Conservation (phyloP, 192 early-diverging fungal species). For the Rhizoclosmatium globosum region DNA sequence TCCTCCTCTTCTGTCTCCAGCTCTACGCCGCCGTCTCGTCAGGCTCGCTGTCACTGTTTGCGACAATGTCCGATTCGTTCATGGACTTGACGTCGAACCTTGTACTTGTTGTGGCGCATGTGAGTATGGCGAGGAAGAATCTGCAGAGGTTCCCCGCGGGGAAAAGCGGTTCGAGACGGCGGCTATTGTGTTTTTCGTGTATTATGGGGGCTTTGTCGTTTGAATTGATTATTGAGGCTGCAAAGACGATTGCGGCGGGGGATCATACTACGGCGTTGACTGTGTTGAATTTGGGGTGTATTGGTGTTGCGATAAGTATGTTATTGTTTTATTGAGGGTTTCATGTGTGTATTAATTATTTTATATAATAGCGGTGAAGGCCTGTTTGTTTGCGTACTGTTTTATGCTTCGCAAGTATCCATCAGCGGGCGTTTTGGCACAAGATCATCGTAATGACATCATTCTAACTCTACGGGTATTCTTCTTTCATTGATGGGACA, state of each 20-base stretch:
- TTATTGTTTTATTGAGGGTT: neutral
- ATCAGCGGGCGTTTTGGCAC: conserved; percentile 71
- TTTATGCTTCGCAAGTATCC: conserved; percentile 58
- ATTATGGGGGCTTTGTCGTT: conserved; percentile 77
- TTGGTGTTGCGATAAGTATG: conserved; percentile 4
- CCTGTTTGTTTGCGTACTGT: neutral
- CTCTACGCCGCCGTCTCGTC: conserved; percentile 68
- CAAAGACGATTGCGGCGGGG: conserved; percentile 2
- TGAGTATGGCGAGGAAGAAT: conserved; percentile 51
- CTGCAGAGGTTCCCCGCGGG: conserved; percentile 72
- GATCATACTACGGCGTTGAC: neutral
- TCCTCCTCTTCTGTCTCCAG: conserved; percentile 71
- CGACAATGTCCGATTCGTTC: conserved; percentile 68
- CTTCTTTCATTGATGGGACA: conserved; percentile 65
- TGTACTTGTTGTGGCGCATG: conserved; percentile 43
- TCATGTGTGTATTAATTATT: neutral
- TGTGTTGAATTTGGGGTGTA: neutral
- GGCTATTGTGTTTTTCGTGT: conserved; percentile 61
- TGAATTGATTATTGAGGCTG: conserved; percentile 61
- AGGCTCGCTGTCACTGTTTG: conserved; percentile 73
- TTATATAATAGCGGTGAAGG: neutral
- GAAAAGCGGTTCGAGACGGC: conserved; percentile 76
- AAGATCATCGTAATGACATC: conserved; percentile 81
- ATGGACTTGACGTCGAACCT: conserved; percentile 16
- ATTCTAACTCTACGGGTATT: conserved; percentile 72